These are phyloP conservation scores for Theileria parva DNA, from an alignment of 169 alveolate genomes.

Conservation along the genomic window DNA sequence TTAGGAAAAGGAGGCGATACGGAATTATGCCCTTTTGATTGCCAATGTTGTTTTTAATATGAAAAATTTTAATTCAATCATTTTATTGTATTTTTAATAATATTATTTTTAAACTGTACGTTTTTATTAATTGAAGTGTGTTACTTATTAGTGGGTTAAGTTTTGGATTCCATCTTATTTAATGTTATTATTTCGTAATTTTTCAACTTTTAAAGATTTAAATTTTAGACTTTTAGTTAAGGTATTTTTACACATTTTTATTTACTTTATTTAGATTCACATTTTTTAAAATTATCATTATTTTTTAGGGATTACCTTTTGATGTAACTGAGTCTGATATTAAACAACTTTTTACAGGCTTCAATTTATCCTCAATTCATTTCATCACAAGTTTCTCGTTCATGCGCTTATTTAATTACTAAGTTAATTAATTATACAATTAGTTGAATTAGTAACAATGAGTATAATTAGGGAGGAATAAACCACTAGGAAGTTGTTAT, in stretches of 20 bases:
- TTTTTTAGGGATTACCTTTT: slow-evolving; percentile 61
- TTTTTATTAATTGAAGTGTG: background rate
- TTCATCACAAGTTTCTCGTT: slow-evolving; percentile 38
- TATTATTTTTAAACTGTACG: background rate
- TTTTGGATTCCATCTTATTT: background rate
- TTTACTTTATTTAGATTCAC: background rate
- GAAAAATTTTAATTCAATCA: background rate
- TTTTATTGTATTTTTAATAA: background rate
- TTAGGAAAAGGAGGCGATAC: slow-evolving; percentile 78
- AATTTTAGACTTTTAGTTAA: slow-evolving; percentile 48
- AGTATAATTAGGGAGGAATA: slow-evolving; percentile 21
- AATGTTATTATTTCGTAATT: slow-evolving; percentile 7
- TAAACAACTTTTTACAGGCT: slow-evolving; percentile 1
- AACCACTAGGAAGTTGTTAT: slow-evolving; percentile 50
- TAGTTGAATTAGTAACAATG: background rate
- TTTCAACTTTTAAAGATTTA: slow-evolving; percentile 19
- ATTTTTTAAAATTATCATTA: background rate
- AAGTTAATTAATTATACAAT: background rate
- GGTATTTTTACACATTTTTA: slow-evolving; percentile 3
- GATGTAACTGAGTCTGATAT: slow-evolving; percentile 45
- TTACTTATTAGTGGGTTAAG: background rate
- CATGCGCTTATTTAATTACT: background rate
- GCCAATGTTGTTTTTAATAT: slow-evolving; percentile 72
- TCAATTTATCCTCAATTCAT: slow-evolving; percentile 13
- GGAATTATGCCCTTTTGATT: slow-evolving; percentile 77